A percentile compares a stretch with the other conserved stretches of the same genome.
Evolutionary conservation across 768 basidiomycete genomes (phyloP).

Genomic region (Rhodosporidiobolus sp.): DNA sequence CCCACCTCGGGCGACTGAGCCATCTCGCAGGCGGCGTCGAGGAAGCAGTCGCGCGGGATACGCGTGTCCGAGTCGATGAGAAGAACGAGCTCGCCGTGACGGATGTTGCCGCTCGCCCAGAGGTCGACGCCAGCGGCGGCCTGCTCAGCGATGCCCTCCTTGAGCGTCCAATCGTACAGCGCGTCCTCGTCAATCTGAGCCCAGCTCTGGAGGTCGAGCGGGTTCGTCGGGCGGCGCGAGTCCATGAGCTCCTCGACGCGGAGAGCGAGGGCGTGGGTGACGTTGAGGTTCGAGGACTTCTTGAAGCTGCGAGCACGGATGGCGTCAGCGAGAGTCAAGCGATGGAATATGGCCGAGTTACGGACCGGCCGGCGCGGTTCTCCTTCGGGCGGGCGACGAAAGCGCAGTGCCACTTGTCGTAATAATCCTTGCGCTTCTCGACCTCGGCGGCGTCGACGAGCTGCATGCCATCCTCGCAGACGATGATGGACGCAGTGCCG

Average conservation of each 20-base stretch:
- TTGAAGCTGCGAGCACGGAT: conserved; percentile 79
- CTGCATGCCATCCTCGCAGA: conserved; percentile 82
- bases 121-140: conserved; percentile 51
- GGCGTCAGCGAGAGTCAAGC: conserved; percentile 15
- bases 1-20: conserved; percentile 75
- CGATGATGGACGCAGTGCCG: conserved; percentile 65
- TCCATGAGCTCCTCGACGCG: conserved; percentile 58
- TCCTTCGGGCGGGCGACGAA: conserved; percentile 71
- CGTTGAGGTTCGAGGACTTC: conserved; percentile 92
- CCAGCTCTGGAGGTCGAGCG: conserved; percentile 55
- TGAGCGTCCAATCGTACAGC: conserved; percentile 70
- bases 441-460: conserved; percentile 62
- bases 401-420: conserved; percentile 66
- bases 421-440: conserved; percentile 66
- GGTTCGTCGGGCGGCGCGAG: conserved; percentile 43
- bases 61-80: conserved; percentile 7
- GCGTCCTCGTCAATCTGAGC: conserved; percentile 64
- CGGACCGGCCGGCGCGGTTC: conserved; percentile 60
- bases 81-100: neutral
- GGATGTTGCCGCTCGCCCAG: conserved; percentile 64
- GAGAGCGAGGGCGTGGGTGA: conserved; percentile 55
- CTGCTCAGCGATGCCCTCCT: conserved; percentile 53
- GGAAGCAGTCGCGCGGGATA: conserved; percentile 63
- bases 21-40: conserved; percentile 82
- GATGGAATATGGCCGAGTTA: neutral